Conservation (phyloP, 2,329 filamentous ascomycete species). For the Thielaviopsis musarum region DNA sequence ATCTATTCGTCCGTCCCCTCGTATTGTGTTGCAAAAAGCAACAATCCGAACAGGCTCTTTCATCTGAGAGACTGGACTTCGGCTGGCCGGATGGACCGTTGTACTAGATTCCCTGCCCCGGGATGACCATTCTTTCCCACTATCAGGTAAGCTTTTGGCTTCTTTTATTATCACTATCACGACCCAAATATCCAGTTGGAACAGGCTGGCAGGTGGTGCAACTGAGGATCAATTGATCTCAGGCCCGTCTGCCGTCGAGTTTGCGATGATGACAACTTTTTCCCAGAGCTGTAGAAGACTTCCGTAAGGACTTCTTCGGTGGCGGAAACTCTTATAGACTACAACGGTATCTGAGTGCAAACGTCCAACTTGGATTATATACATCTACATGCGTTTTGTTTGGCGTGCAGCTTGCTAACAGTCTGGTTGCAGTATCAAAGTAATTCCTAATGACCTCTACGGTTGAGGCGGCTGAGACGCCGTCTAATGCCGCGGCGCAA, state of each 20-base stretch:
- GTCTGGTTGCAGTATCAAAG: constrained; percentile 2
- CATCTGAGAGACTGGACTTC: constrained; percentile 4
- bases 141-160: constrained; percentile 1
- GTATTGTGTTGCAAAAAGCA: not conserved
- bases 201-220: not conserved
- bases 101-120: constrained; percentile 8
- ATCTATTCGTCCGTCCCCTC: not conserved
- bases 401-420: not conserved
- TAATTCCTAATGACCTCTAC: constrained; percentile 4
- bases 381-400: not conserved
- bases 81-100: constrained; percentile 6
- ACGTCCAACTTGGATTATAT: constrained; percentile 17
- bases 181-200: not conserved
- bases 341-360: constrained; percentile 82
- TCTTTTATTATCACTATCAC: not conserved
- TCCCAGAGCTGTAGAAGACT: constrained; percentile 12
- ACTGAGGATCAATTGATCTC: not conserved
- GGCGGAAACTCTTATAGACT: constrained; percentile 47
- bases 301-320: constrained; percentile 13
- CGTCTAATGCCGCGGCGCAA: constrained; percentile 11
- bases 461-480: constrained; percentile 11
- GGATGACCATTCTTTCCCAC: constrained; percentile 5
- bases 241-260: not conserved
- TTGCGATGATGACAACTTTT: constrained; percentile 43
- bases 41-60: not conserved